Percentiles rank a stretch among this genome's conserved stretches.
Evolutionary conservation across 2,329 filamentous ascomycete genomes (phyloP).

Genomic region (Pezicula radicicola): DNA sequence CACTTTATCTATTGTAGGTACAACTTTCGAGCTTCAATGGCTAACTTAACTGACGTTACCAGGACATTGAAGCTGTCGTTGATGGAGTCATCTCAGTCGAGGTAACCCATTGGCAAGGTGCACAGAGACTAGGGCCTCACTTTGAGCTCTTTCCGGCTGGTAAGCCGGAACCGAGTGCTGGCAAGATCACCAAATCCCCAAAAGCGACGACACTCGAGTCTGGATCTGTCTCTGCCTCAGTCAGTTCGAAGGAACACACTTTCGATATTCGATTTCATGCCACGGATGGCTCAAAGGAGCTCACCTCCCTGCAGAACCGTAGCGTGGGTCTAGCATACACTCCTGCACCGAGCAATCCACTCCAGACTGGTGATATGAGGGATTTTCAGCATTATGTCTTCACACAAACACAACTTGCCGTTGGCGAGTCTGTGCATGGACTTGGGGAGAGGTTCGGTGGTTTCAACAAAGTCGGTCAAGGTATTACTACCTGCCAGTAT

Average conservation of each 20-base stretch:
- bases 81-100: constrained; percentile 60
- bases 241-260: constrained; percentile 43
- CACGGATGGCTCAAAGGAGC: constrained; percentile 41
- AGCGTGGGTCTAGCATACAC: constrained; percentile 56
- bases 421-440: constrained; percentile 68
- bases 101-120: constrained; percentile 55
- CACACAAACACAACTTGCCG: constrained; percentile 50
- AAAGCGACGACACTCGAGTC: constrained; percentile 47
- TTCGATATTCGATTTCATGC: constrained; percentile 57
- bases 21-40: background rate
- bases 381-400: constrained; percentile 54
- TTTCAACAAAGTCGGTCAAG: constrained; percentile 73
- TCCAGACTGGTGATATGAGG: constrained; percentile 51
- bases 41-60: constrained; percentile 4
- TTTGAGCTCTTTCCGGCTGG: constrained; percentile 56
- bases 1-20: constrained; percentile 47
- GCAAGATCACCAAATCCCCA: constrained; percentile 37
- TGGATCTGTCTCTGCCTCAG: constrained; percentile 49
- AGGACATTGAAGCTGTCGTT: constrained; percentile 53
- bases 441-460: constrained; percentile 75
- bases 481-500: no score
- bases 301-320: constrained; percentile 52
- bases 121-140: constrained; percentile 47
- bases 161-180: constrained; percentile 35
- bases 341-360: constrained; percentile 48